Evolutionary conservation across 768 basidiomycete species (phyloP), one percentile per base, ranked within the genome.

Genomic region (Termitomyces sp.): DNA sequence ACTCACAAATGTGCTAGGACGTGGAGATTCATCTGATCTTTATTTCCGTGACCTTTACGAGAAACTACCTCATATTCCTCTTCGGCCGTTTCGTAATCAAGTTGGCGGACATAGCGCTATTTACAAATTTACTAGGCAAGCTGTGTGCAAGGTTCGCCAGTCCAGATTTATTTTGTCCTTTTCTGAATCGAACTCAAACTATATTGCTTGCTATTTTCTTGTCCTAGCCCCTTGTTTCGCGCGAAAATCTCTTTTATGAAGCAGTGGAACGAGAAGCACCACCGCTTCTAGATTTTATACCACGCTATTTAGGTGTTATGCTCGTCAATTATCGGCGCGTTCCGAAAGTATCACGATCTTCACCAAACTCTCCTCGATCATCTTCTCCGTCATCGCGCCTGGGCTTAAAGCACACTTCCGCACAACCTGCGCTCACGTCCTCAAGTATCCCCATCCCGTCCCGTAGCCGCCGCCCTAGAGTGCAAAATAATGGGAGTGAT

Each of bases 301-400:
- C 97, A n/a, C 88, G 95, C 44, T 99, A 99, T 71, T 79, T 99
- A 16, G 97, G 97, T 24, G 97, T 99, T 55, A 97, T 99, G 94
- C 82, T 98, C 42, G 96, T 99, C 65, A 96, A 89, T 53, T 98
- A 98, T 68, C 86, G 97, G 26, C 83, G 88, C 14, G 90, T 93
- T 41, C 74, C 80, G 14, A 85, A 79, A 65, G 65, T 70, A 13
- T 61, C 59, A 29, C 56, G 56, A 55, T 62, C 63, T 32, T 66
- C 56, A 50, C 62, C 61, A 22, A 62, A 55, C 58, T 69, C 39
- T 46, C 62, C 58, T 18, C 57, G 57, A 29, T 60, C 64, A 61
- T 49, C 54, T 18, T 51, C 68, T 10, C 61, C 71, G 69, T 44
- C 69, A 64, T 47, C 67, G 64, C 55, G 69, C 65, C 49, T 67